Evolutionary conservation across 495 filamentous ascomycete species (phyloP).

Genomic region (Lophiotrema nucula): DNA sequence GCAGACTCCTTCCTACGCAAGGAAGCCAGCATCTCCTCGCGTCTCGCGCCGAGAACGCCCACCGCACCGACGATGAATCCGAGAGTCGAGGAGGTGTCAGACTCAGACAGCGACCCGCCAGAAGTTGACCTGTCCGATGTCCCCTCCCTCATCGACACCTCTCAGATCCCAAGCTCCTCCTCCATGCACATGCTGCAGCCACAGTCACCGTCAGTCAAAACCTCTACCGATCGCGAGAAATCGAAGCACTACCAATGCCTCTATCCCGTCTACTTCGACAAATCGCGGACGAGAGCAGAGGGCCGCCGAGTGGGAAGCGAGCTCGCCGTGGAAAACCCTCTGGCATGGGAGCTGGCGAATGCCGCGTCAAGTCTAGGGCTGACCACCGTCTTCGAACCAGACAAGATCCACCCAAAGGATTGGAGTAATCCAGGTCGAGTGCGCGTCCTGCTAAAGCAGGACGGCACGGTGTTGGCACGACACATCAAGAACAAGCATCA

Average conservation of each 20-base stretch:
- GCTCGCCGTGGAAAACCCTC: constrained; percentile 77
- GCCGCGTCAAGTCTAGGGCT: constrained; percentile 73
- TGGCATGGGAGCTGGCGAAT: constrained; percentile 85
- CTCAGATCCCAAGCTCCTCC: constrained; percentile 36
- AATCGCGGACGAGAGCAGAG: constrained; percentile 65
- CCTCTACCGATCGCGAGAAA: constrained; percentile 48
- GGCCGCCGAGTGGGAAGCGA: constrained; percentile 72
- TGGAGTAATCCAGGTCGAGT: constrained; percentile 96
- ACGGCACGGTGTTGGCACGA: constrained; percentile 48
- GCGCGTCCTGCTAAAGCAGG: constrained; percentile 68
- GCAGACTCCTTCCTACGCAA: too few relatives aligned
- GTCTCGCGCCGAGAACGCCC: too few relatives aligned
- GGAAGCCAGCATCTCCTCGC: too few relatives aligned
- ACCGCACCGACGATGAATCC: constrained; percentile 68
- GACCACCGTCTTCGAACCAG: constrained; percentile 79
- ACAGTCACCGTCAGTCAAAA: constrained; percentile 35
- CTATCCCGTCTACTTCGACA: constrained; percentile 94
- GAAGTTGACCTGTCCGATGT: constrained; percentile 67
- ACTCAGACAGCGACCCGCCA: constrained; percentile 63
- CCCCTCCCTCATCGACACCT: constrained; percentile 46
- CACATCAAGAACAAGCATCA: constrained; percentile 86
- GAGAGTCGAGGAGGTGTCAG: constrained; percentile 83
- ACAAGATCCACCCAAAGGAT: constrained; percentile 90
- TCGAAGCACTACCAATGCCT: constrained; percentile 81
- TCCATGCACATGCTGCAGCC: constrained; percentile 31